A percentile compares a stretch with the other conserved stretches of the same genome.
These are phyloP conservation scores for Pichia sp. DNA, from an alignment of 1,139 yeast genomes.

Conservation along the genomic window DNA sequence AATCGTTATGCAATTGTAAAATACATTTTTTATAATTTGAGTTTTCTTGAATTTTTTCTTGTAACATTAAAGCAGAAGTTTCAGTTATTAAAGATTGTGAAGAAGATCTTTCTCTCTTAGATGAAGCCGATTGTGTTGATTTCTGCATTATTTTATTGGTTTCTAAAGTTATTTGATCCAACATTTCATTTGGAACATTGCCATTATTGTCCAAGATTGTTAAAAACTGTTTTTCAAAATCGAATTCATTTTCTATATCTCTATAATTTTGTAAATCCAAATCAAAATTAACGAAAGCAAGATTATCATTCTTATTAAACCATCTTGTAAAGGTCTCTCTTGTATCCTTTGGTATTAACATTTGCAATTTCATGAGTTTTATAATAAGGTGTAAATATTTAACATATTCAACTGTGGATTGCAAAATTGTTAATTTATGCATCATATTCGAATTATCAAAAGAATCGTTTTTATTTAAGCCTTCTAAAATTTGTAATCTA, in stretches of 20 bases:
- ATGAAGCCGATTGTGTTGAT: background rate
- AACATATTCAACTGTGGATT: slow-evolving; percentile 76
- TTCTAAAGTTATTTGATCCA: slow-evolving; percentile 25
- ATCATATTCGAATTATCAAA: slow-evolving; percentile 34
- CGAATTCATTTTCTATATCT: slow-evolving; percentile 50
- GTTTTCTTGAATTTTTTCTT: slow-evolving; percentile 7
- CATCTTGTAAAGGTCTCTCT: slow-evolving; percentile 20
- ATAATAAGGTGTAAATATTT: slow-evolving; percentile 59
- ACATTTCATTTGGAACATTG: slow-evolving; percentile 15
- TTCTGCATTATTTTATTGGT: slow-evolving; percentile 9
- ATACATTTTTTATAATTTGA: slow-evolving; percentile 6
- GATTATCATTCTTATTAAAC: slow-evolving; percentile 33
- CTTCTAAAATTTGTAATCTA: slow-evolving; percentile 36
- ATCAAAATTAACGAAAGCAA: slow-evolving; percentile 45
- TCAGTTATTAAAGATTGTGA: background rate
- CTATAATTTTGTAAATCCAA: slow-evolving; percentile 54
- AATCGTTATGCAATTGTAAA: slow-evolving; percentile 6
- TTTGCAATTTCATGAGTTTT: slow-evolving; percentile 34
- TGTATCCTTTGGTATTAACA: slow-evolving; percentile 22
- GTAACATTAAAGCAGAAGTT: background rate
- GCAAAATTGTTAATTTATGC: slow-evolving; percentile 74
- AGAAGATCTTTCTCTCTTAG: background rate
- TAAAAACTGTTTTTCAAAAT: slow-evolving; percentile 36
- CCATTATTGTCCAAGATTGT: slow-evolving; percentile 28
- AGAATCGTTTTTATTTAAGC: slow-evolving; percentile 24